Evolutionary conservation across 345 rosid species (phyloP).

Genomic region (Rhodamnia rubescens): DNA sequence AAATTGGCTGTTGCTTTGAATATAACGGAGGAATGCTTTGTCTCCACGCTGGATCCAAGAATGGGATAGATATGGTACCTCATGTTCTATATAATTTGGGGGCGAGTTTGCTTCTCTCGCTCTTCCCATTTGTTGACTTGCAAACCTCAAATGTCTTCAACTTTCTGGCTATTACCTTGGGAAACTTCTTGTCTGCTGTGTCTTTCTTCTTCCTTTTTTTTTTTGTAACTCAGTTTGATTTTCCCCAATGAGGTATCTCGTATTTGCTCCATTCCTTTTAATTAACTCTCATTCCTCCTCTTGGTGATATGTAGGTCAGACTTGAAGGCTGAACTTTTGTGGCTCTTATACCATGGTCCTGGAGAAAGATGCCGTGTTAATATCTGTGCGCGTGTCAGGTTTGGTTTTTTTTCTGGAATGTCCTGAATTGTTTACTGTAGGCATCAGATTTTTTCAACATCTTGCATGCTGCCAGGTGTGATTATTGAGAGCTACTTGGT

Average conservation of each 20-base stretch:
- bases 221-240: background rate
- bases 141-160: background rate
- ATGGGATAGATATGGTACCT: conserved; percentile 94
- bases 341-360: conserved; percentile 72
- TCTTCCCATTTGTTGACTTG: background rate
- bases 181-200: background rate
- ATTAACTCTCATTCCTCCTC: background rate
- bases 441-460: background rate
- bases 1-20: conserved; percentile 81
- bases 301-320: conserved; percentile 49
- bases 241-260: background rate
- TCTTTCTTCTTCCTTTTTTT: background rate
- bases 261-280: background rate
- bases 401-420: background rate
- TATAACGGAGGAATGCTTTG: conserved; percentile 90
- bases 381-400: conserved; percentile 95
- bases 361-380: conserved; percentile 74
- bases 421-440: background rate
- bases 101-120: conserved; percentile 17
- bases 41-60: conserved; percentile 83
- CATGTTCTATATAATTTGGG: conserved; percentile 81
- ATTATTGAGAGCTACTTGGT: background rate
- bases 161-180: background rate
- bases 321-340: conserved; percentile 62
- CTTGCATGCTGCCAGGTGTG: background rate